A percentile compares a stretch with the other conserved stretches of the same genome.
phyloP scores from a whole-genome alignment of 805 yeast species.

The Hanseniaspora lachancei region DNA sequence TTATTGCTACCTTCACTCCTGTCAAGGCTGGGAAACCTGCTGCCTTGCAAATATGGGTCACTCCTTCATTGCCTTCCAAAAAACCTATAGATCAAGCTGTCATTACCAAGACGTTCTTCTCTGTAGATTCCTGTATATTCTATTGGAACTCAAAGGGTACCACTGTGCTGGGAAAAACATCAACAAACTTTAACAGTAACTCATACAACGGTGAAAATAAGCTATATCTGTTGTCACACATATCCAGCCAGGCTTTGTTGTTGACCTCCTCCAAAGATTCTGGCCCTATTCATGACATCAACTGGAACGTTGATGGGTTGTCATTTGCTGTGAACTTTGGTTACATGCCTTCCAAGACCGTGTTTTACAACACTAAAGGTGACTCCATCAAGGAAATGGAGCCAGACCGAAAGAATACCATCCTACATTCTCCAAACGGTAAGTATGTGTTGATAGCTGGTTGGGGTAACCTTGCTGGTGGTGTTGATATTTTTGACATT shows the following conservation, averaged over 20 bases:
- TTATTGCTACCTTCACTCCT: constrained; percentile 81
- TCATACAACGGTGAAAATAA: constrained; percentile 95
- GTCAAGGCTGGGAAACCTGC: constrained; percentile 85
- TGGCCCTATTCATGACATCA: constrained; percentile 94
- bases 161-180: constrained; percentile 80
- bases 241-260: constrained; percentile 82
- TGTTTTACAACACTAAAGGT: constrained; percentile 90
- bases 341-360: constrained; percentile 91
- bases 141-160: constrained; percentile 94
- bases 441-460: constrained; percentile 87
- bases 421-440: constrained; percentile 87
- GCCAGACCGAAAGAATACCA: constrained; percentile 77
- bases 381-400: constrained; percentile 72
- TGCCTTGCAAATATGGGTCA: constrained; percentile 56
- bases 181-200: constrained; percentile 93
- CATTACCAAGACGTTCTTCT: constrained; percentile 78
- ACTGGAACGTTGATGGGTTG: constrained; percentile 92
- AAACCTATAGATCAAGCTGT: constrained; percentile 42
- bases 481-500: constrained; percentile 88
- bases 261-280: constrained; percentile 68
- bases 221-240: constrained; percentile 64
- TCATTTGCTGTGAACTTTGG: constrained; percentile 97
- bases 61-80: constrained; percentile 28
- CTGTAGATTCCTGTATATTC: constrained; percentile 85
- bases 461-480: constrained; percentile 94